These are phyloP conservation scores for Phytophthora agathidicida DNA, from an alignment of 352 stramenopile genomes.

Conservation along the genomic window DNA sequence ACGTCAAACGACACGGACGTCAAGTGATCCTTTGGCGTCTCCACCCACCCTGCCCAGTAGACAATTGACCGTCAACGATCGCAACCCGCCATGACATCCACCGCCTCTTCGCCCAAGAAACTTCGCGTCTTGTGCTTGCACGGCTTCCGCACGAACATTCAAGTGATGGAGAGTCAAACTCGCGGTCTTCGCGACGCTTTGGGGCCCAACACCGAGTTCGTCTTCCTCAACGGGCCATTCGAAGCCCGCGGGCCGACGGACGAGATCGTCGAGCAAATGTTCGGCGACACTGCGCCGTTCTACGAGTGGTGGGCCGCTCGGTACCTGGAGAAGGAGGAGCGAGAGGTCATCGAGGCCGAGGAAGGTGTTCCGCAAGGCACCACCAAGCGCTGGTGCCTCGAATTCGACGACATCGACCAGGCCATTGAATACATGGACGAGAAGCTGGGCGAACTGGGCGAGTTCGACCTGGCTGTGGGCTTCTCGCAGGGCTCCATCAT, in stretches of 20 bases:
- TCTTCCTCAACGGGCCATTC: conserved; percentile 70
- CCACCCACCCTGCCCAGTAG: background rate
- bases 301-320: conserved; percentile 77
- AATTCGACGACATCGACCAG: conserved; percentile 47
- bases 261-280: conserved; percentile 54
- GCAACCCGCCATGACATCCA: too few species aligned
- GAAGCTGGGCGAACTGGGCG: conserved; percentile 60
- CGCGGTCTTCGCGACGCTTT: conserved; percentile 62
- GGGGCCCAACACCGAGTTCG: conserved; percentile 64
- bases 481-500: conserved; percentile 84
- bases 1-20: conserved; percentile 25
- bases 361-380: conserved; percentile 23
- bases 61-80: background rate
- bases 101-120: conserved; percentile 23
- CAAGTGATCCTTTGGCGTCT: background rate
- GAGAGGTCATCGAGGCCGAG: conserved; percentile 40
- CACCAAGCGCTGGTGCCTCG: conserved; percentile 34
- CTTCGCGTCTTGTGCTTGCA: conserved; percentile 79
- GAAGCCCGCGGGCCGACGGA: conserved; percentile 65
- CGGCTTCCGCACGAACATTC: conserved; percentile 71
- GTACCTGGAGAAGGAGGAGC: conserved; percentile 49
- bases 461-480: conserved; percentile 76
- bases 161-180: conserved; percentile 77
- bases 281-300: conserved; percentile 64
- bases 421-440: conserved; percentile 62